phyloP scores from a whole-genome alignment of 768 basidiomycete genomes.

The Podaxis rugospora region DNA sequence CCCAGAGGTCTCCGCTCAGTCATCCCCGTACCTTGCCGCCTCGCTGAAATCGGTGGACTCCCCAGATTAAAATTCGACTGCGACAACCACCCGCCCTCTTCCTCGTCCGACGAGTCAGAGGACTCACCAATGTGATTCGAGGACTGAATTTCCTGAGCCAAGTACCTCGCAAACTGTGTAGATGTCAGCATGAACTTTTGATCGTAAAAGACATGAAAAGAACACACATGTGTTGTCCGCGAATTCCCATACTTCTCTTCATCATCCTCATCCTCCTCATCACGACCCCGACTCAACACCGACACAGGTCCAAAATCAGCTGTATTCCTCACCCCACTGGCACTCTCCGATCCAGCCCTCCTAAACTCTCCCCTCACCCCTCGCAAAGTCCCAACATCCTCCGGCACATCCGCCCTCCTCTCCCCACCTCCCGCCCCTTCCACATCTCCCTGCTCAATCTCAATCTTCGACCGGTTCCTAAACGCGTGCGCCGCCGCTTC shows the following conservation, averaged over 20 bases:
- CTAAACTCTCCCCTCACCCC: slow-evolving; percentile 13
- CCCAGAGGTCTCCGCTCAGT: slow-evolving; percentile 41
- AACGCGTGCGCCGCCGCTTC: background rate
- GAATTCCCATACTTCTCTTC: slow-evolving; percentile 32
- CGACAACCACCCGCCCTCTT: slow-evolving; percentile 77
- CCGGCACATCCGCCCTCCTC: slow-evolving; percentile 9
- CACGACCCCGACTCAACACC: slow-evolving; percentile 23
- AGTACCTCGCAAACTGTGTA: slow-evolving; percentile 72
- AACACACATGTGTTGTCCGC: slow-evolving; percentile 39
- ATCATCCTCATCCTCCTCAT: slow-evolving; percentile 32
- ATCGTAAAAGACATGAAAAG: slow-evolving; percentile 8
- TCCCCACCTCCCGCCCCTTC: background rate
- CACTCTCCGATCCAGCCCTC: slow-evolving; percentile 1
- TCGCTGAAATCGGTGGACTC: slow-evolving; percentile 42
- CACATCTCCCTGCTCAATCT: slow-evolving; percentile 8
- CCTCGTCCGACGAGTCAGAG: slow-evolving; percentile 30
- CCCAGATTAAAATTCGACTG: slow-evolving; percentile 68
- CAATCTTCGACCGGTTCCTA: background rate
- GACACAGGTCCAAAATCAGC: slow-evolving; percentile 27
- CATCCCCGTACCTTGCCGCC: slow-evolving; percentile 22
- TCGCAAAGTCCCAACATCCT: slow-evolving; percentile 3
- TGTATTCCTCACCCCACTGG: slow-evolving; percentile 25
- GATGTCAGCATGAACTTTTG: slow-evolving; percentile 4
- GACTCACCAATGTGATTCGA: slow-evolving; percentile 54
- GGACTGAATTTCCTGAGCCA: slow-evolving; percentile 68